These are phyloP conservation scores for Malania oleifera DNA, from an alignment of 164 flowering plant species.

Conservation along the genomic window DNA sequence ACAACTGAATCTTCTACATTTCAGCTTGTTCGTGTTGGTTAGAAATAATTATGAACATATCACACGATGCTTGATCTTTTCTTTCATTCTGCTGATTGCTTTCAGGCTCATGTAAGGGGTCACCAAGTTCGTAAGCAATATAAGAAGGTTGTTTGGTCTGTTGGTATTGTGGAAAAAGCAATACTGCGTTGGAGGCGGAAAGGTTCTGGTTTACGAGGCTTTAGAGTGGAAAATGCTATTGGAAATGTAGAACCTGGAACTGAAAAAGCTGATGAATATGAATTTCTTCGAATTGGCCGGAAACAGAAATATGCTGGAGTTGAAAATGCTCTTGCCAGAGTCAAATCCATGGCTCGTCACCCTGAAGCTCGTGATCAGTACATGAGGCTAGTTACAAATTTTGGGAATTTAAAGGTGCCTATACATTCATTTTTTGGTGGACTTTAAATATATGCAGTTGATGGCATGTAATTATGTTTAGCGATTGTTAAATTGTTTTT, in stretches of 20 bases:
- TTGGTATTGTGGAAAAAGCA: slow-evolving; percentile 80
- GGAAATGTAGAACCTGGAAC: slow-evolving; percentile 18
- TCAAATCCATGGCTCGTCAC: slow-evolving; percentile 72
- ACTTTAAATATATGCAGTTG: not conserved
- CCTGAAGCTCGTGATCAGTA: slow-evolving; percentile 87
- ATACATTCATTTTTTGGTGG: not conserved
- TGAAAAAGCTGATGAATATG: slow-evolving; percentile 66
- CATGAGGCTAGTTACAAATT: slow-evolving; percentile 48
- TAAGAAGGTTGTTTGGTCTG: slow-evolving; percentile 65
- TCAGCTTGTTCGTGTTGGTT: not conserved
- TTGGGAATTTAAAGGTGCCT: slow-evolving; percentile 39
- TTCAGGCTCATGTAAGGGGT: slow-evolving; percentile 81
- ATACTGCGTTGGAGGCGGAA: slow-evolving; percentile 89
- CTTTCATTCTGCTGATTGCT: slow-evolving; percentile 2
- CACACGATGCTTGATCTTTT: not conserved
- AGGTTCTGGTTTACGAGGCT: slow-evolving; percentile 73
- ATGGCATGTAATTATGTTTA: not conserved
- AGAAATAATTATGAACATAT: not conserved
- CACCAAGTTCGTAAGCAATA: slow-evolving; percentile 77
- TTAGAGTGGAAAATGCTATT: slow-evolving; percentile 27
- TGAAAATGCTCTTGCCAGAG: slow-evolving; percentile 72
- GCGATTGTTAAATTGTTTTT: too few species aligned
- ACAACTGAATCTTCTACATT: too few species aligned
- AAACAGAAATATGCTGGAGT: slow-evolving; percentile 56
- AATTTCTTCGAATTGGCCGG: slow-evolving; percentile 56